phyloP scores from a whole-genome alignment of 23 red algal species.

The Gracilaria vermiculophylla region DNA sequence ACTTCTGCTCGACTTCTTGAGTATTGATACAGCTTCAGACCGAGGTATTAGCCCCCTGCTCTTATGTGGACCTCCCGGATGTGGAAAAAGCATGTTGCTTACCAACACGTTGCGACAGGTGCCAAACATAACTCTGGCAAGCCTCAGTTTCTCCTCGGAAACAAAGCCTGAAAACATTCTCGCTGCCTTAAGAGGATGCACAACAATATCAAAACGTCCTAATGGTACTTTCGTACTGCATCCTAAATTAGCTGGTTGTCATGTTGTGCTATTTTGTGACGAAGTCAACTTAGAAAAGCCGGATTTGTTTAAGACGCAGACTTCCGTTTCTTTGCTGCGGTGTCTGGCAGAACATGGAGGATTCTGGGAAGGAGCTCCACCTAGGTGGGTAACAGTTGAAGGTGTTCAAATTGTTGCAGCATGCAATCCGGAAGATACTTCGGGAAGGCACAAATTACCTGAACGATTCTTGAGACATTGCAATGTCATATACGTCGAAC shows the following conservation, averaged over 20 bases:
- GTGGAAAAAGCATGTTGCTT: constrained; percentile 75
- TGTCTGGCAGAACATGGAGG: constrained; percentile 51
- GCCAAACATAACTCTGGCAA: constrained; percentile 47
- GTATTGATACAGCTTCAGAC: not conserved
- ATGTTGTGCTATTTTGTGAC: constrained; percentile 76
- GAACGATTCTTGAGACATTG: constrained; percentile 44
- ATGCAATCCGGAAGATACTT: constrained; percentile 58
- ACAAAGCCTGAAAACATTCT: constrained; percentile 52
- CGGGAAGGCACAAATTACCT: constrained; percentile 54
- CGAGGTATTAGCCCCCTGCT: constrained; percentile 4
- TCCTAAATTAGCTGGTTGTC: constrained; percentile 51
- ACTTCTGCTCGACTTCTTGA: constrained; percentile 33
- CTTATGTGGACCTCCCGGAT: constrained; percentile 71
- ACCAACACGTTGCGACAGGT: constrained; percentile 18
- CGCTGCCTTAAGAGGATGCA: constrained; percentile 18
- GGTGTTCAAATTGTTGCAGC: constrained; percentile 69
- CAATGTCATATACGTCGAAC: constrained; percentile 55
- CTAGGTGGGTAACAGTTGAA: constrained; percentile 41
- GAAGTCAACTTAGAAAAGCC: constrained; percentile 73
- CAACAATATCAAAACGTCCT: constrained; percentile 37
- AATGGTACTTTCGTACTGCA: constrained; percentile 35
- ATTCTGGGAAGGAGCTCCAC: constrained; percentile 56
- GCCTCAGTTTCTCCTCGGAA: constrained; percentile 63
- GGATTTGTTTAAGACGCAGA: constrained; percentile 58
- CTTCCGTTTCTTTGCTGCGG: constrained; percentile 27